Evolutionary conservation across 1,284 basidiomycete species (phyloP), one percentile per base, ranked within the genome.

Genomic region (Thecaphora frezii): DNA sequence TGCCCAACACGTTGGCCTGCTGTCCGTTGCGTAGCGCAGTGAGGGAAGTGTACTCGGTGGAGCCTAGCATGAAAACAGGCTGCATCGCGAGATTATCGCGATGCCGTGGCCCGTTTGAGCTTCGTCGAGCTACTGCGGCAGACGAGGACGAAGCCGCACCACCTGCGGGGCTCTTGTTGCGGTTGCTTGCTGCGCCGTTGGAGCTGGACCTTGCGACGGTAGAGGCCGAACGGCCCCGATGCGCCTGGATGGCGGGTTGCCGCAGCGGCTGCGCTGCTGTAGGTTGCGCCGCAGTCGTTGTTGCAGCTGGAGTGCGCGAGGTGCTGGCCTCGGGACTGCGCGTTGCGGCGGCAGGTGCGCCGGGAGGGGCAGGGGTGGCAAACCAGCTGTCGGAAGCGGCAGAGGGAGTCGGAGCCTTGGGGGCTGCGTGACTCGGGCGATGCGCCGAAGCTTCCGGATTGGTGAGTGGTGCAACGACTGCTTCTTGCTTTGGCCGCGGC

Each of bases 1-100:
- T 55, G 25, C 71, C 71, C 37, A 70, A 54, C 38, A 71, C 46
- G 53, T 65, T 68, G 19, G 58, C 66, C 2, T 53, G 43, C 38
- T 60, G 50, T 22, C 58, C 60, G 19, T 61, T 54, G 12, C 54
- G 59, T 21, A 66, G 48, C 54, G 58, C 50, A 16, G 54, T 48
- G 30, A 73, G 57, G 12, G 66, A 63, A 1, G 68, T 71, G 33
- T 73, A 73, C 7, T 13, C 40, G 40, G 21, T 22, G 21, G 5
- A 9, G 23, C 40, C 40, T 5, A 22, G 5, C n/a, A 5, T 10
- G 9, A 16, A 9, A 16, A 41, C 40, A 19, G 40, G 40, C 40
- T 41, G 19, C n/a, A 41, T 21, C 9, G 18, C 9, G 7, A 18
- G 21, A 9, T 24, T 19, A 19, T 41, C 22, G 19, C 40, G 40